Base-by-base conservation (phyloP, 768 basidiomycete species). In the Paxillus involutus region DNA sequence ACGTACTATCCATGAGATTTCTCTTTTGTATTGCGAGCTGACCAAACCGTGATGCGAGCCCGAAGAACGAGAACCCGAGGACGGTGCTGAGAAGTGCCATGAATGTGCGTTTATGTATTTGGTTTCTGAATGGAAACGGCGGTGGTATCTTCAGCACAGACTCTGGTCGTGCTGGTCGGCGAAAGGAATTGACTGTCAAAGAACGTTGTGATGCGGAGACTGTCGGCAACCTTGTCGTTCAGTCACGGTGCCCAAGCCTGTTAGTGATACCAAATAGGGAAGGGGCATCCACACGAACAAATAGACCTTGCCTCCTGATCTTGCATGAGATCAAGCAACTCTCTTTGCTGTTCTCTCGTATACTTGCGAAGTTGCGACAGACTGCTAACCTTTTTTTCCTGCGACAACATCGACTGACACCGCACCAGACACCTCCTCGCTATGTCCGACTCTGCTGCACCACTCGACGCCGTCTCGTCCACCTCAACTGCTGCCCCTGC, bases 11-110 rank as follows among this genome's bases (percentile, higher is more conserved):
- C 71, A 89, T 82, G 55, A 94, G 79, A 65, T 85, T 84, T 63
- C 88, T 79, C 67, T 80, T 85, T 71, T 92, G 88, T 63, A 97
- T 88, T 50, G 87, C 88, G 21, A 97, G 84, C 73, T 95, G 93
- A 62, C 90, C 91, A 56, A 93, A 77, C 55, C 94, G 81, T 17
- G 87, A 85, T 19, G 86, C 85, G 54, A 97, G 86, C 41, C 94
- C 94, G 65, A 93, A 87, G 52, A 80, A 71, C 3, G 90, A 88
- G 72, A 91, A 91, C 40, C 90, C 89, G 65, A 91, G 69, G 57
- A 92, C 72, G 65, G 82, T 89, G 47, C 82, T 73, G 52, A 88
- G 74, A 65, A 91, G 73, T 40, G 87, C 67, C 85, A 89, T 90
- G 52, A 3, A n/a, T 4, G 12, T 6, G 13, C 44, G 39, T 48